phyloP scores from a whole-genome alignment of 805 yeast genomes.

The Sugiyamaella floridensis region DNA sequence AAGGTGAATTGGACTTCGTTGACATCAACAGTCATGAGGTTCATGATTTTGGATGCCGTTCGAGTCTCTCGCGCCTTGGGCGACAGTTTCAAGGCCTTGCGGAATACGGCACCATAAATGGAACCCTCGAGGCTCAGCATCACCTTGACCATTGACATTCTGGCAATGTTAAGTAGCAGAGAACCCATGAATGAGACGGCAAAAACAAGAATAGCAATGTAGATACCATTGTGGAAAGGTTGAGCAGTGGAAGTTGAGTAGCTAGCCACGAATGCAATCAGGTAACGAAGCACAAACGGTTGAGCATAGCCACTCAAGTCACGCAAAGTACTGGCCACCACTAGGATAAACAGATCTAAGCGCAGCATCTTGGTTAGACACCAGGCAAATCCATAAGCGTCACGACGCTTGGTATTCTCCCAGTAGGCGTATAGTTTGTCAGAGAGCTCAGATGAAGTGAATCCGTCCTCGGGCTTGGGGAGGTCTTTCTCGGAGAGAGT shows the following conservation, averaged over 20 bases:
- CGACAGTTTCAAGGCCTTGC: constrained; percentile 58
- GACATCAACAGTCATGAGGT: constrained; percentile 67
- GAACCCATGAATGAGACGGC: constrained; percentile 48
- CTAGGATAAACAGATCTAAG: constrained; percentile 50
- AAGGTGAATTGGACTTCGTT: constrained; percentile 51
- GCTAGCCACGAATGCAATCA: constrained; percentile 47
- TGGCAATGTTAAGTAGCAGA: constrained; percentile 45
- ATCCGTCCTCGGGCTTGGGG: constrained; percentile 60
- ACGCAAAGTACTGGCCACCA: constrained; percentile 54
- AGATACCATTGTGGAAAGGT: constrained; percentile 44
- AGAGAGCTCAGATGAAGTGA: constrained; percentile 45
- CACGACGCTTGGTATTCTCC: constrained; percentile 40
- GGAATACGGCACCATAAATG: constrained; percentile 37
- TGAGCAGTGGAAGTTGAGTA: constrained; percentile 28
- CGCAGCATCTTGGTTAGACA: constrained; percentile 63
- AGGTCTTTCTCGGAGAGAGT: constrained; percentile 42
- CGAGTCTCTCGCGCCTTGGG: constrained; percentile 49
- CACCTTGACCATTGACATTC: constrained; percentile 50
- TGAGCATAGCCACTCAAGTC: constrained; percentile 69
- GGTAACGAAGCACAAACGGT: constrained; percentile 60
- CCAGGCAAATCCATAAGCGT: constrained; percentile 31
- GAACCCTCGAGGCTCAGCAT: constrained; percentile 53
- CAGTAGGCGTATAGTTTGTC: constrained; percentile 45
- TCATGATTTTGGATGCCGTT: constrained; percentile 68
- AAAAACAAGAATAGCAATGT: constrained; percentile 55